Base-by-base conservation (phyloP, 768 basidiomycete genomes). In the Tricholoma sp. region DNA sequence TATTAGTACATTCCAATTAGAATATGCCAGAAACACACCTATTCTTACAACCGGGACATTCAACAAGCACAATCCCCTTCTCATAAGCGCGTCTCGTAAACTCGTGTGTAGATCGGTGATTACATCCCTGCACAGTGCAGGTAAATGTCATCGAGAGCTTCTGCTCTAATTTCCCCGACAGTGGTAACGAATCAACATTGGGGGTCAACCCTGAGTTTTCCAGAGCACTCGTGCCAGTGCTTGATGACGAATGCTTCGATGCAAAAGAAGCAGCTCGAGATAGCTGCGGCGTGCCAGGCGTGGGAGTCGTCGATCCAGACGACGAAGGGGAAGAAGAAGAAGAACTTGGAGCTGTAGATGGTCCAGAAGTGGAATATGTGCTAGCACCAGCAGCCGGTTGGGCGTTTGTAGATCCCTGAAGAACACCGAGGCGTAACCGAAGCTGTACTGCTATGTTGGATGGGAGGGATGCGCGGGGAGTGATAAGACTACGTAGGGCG, bases 31-130 rank as follows among this genome's bases (percentile, higher is more conserved):
- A 54, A 11, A 72, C 85, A 54, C 67, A 93, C 90, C 95, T 76
- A 64, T 90, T 92, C 64, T 89, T 84, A 69, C 96, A 99, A 12
- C 81, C 82, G 1, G 95, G 94, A 73, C 96, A 99, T 67, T 94
- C 83, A 1, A 97, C 83, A 24, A 99, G 76, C 2, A 98, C 95
- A 52, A 98, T 85, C 0, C 96, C 96, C 46, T 79, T 82, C 67
- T 89, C 82, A 71, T 99, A 99, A 18, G 91, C 83, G 46, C 84
- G 80, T 67, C 84, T 88, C 5, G 91, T 81, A 69, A 98, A 98
- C 59, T 89, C 81, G 64, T 98, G 95, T 5, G 91, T 86, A 8
- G 92, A 95, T 2, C 96, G 86, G 57, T 76, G 70, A 9, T 78
- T 78, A 64, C 95, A 98, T 1, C 76, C 77, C 5, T 76, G 64